Evolutionary conservation across 768 basidiomycete genomes (phyloP).

Genomic region (Mycena galericulata): DNA sequence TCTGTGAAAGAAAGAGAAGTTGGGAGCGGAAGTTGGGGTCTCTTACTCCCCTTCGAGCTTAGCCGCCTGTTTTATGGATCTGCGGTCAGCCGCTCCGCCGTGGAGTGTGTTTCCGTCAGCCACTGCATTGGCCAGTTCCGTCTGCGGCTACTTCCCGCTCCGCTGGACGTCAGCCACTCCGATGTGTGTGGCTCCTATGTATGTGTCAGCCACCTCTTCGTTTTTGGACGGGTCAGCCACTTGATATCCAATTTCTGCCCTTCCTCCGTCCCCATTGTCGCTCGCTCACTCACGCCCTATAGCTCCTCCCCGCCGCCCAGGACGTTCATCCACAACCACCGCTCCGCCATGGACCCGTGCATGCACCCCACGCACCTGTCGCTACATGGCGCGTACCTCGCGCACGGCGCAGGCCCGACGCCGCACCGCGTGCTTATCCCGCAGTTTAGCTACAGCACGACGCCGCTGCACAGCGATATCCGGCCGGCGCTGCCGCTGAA

Average conservation of each 20-base stretch:
- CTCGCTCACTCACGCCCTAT: background rate
- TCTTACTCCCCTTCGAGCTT: too few relatives aligned
- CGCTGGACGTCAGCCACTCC: too few relatives aligned
- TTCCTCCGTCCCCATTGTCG: too few relatives aligned
- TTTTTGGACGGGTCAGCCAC: too few relatives aligned
- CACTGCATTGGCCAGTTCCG: too few relatives aligned
- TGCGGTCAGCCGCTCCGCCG: too few relatives aligned
- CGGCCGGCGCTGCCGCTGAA: conserved; percentile 57
- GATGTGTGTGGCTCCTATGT: too few relatives aligned
- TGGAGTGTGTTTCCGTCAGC: background rate
- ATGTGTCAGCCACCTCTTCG: too few relatives aligned
- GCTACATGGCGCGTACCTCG: conserved; percentile 64
- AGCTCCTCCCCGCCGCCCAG: conserved; percentile 32
- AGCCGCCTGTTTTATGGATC: too few relatives aligned
- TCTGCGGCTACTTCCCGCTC: too few relatives aligned
- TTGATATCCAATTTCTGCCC: too few relatives aligned
- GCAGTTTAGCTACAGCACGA: conserved; percentile 62
- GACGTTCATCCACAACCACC: conserved; percentile 61
- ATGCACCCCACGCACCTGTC: conserved; percentile 52
- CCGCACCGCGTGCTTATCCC: conserved; percentile 58
- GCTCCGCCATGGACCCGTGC: conserved; percentile 60
- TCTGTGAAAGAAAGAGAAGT: background rate
- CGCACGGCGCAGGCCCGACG: conserved; percentile 58
- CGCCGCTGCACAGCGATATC: conserved; percentile 66
- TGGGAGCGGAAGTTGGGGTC: too few relatives aligned